Conservation (phyloP, 495 filamentous ascomycete species). For the Penicillium nucicola region DNA sequence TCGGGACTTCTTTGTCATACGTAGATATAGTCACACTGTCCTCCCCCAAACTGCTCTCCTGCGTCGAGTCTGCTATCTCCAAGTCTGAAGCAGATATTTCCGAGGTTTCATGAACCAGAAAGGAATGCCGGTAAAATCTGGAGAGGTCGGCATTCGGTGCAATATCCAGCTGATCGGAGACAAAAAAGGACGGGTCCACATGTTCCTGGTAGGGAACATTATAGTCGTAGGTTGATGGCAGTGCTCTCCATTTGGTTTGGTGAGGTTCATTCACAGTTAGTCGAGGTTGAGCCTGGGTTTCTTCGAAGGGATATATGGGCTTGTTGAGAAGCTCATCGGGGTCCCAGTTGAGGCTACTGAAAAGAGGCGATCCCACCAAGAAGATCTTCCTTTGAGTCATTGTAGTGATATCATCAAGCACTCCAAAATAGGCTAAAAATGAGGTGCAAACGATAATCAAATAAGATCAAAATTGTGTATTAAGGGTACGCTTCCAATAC, state of each 20-base stretch:
- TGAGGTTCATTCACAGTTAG: conserved; percentile 3
- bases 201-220: conserved; percentile 10
- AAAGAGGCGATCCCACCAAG: conserved; percentile 60
- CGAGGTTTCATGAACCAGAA: conserved; percentile 56
- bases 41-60: conserved; percentile 23
- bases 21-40: conserved; percentile 19
- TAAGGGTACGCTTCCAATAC: too few relatives aligned
- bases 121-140: conserved; percentile 72
- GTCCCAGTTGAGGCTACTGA: conserved; percentile 53
- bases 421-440: too few relatives aligned
- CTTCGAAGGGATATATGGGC: conserved; percentile 47
- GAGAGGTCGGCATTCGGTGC: conserved; percentile 43
- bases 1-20: conserved; percentile 9
- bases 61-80: conserved; percentile 16
- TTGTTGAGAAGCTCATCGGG: conserved; percentile 45
- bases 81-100: conserved; percentile 23
- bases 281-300: conserved; percentile 6
- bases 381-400: conserved; percentile 55
- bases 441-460: too few relatives aligned
- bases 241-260: conserved; percentile 41
- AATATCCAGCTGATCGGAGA: conserved; percentile 35
- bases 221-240: conserved; percentile 16
- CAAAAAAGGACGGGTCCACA: conserved; percentile 48
- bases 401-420: not conserved
- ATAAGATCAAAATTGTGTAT: too few relatives aligned